These are phyloP conservation scores for Physcomitrium patens DNA, from an alignment of 225 moss, liverwort and hornwort species.

Conservation along the genomic window DNA sequence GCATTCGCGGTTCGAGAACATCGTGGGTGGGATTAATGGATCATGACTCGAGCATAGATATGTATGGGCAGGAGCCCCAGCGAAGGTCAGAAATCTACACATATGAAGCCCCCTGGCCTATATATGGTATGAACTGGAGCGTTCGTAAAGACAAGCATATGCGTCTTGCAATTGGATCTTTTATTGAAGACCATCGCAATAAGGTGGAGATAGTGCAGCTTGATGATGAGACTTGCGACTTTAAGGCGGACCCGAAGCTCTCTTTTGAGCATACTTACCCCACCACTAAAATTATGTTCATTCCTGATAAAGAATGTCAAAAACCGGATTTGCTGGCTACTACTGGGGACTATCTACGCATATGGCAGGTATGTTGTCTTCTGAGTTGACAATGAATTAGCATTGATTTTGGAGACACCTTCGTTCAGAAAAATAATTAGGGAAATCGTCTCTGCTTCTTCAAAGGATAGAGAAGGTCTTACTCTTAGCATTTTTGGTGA, in stretches of 20 bases:
- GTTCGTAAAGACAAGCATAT: conserved; percentile 86
- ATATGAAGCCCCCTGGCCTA: conserved; percentile 87
- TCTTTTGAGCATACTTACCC: conserved; percentile 90
- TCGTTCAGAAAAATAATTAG: not conserved
- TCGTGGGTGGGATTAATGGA: conserved; percentile 50
- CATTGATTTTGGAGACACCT: not conserved
- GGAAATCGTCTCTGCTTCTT: not conserved
- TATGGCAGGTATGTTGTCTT: conserved; percentile 64
- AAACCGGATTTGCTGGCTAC: conserved; percentile 85
- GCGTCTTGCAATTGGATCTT: conserved; percentile 84
- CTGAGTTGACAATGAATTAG: conserved; percentile 18
- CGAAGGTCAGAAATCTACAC: conserved; percentile 88
- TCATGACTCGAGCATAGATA: conserved; percentile 71
- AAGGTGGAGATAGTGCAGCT: conserved; percentile 89
- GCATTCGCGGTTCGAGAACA: conserved; percentile 27
- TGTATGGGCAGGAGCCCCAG: conserved; percentile 78
- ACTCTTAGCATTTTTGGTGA: not conserved
- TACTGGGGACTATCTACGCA: conserved; percentile 80
- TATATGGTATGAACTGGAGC: conserved; percentile 95
- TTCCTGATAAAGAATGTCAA: conserved; percentile 90
- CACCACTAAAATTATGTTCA: conserved; percentile 92
- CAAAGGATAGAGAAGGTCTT: not conserved
- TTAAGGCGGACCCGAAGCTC: conserved; percentile 82
- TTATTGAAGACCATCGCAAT: conserved; percentile 77
- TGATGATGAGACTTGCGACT: conserved; percentile 85